Percentiles rank a stretch among this genome's conserved stretches.
Conservation (phyloP, 495 filamentous ascomycete genomes). For the Penicillium desertorum region DNA sequence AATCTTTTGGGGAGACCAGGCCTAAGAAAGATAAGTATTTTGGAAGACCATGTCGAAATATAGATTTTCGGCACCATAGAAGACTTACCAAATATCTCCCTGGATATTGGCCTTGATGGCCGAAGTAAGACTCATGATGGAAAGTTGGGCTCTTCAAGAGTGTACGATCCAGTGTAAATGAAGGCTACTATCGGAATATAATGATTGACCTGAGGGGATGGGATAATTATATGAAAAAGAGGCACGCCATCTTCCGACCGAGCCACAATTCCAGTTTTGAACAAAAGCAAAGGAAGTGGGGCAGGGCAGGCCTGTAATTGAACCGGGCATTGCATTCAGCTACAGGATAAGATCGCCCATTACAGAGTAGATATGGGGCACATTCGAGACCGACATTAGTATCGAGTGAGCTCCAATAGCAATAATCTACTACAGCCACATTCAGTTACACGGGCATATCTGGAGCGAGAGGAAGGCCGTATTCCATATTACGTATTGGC, state of each 20-base stretch:
- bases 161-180: neutral
- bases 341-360: neutral
- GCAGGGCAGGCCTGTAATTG: neutral
- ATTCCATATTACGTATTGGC: neutral
- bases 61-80: too few relatives aligned
- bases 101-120: slow-evolving; percentile 17
- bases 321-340: neutral
- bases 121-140: slow-evolving; percentile 1
- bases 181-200: neutral
- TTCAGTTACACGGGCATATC: neutral
- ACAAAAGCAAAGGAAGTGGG: neutral
- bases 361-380: neutral
- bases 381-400: neutral
- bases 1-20: slow-evolving; percentile 21
- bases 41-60: too few relatives aligned
- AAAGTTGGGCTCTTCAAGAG: neutral
- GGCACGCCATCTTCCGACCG: neutral
- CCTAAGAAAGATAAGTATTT: slow-evolving; percentile 4
- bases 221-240: slow-evolving; percentile 3
- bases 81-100: slow-evolving; percentile 17
- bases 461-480: neutral
- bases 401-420: neutral
- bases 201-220: neutral
- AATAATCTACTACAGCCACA: neutral
- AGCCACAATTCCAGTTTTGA: neutral